Base-by-base conservation (phyloP, 106 monocot genomes). In the Gastrodia elata region DNA sequence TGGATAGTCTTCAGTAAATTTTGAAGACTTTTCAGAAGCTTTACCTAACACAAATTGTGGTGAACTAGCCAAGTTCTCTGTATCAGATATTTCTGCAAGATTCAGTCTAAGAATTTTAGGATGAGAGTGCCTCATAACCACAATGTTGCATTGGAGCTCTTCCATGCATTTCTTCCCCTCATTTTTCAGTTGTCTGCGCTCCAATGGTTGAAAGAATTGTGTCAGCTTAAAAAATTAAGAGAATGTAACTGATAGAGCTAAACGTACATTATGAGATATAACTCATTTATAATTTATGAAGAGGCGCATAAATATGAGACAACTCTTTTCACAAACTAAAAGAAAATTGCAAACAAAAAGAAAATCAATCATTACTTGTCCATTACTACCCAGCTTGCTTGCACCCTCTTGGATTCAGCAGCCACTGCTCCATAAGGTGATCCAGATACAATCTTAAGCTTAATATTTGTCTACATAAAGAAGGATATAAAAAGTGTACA, bases 361-460 rank as follows among this genome's bases (percentile, higher is more conserved):
- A 26, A 41, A 11, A 18, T 67, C 22, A 41, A 43, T 28, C 41
- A 70, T 26, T 79, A 85, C 88, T 73, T 85, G 80, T 88, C 88
- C 6, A 88, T 70, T 20, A 88, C 88, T 37, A 88, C 68, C 88
- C 88, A 88, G 80, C 79, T 83, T 52, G 88, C 88, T 40, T 82
- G 79, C 42, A 83, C 65, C 32, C 80, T 75, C 73, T 78, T 88
- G 6, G 88, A 82, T 56, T 88, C 88, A 30, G 73, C 80, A 10
- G 79, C 88, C 73, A 88, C 88, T 24, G 77, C 80, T 14, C 85
- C 81, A 71, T 15, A 35, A 30, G 71, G 28, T 20, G 72, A 35
- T 43, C 59, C 77, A n/a, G 77, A 65, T 11, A 88, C 80, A n/a
- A 88, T 80, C 78, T 85, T 88, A 16, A 85, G 83, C 59, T 80